Conservation (phyloP, 495 filamentous ascomycete species). For the Neurospora tetraspora region DNA sequence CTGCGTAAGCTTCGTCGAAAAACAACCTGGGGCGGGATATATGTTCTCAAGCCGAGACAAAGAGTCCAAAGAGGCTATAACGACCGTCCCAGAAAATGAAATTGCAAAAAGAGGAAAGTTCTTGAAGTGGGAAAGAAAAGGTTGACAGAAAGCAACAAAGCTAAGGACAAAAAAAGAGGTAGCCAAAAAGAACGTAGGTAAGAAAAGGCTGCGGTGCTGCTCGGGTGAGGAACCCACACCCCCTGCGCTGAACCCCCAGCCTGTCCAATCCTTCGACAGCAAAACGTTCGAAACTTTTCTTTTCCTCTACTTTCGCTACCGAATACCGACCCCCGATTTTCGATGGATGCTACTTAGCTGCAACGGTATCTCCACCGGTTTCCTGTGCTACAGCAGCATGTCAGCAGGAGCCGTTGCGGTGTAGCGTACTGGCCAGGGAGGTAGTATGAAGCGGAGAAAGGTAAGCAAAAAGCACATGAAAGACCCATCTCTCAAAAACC, state of each 20-base stretch:
- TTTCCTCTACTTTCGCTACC: neutral
- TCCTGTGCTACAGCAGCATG: neutral
- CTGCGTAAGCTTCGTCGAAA: neutral
- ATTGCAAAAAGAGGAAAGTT: neutral
- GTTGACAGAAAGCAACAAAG: neutral
- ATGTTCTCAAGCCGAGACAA: neutral
- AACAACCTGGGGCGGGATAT: neutral
- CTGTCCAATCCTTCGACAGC: neutral
- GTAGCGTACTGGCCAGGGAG: neutral
- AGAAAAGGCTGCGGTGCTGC: neutral
- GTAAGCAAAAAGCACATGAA: neutral
- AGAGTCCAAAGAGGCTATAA: neutral
- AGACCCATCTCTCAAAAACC: neutral
- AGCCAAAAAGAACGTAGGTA: neutral
- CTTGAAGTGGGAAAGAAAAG: neutral
- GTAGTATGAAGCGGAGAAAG: neutral
- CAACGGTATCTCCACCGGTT: neutral
- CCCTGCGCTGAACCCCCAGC: neutral
- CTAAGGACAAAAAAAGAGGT: neutral
- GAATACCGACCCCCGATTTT: neutral
- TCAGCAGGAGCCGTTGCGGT: neutral
- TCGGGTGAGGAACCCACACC: neutral
- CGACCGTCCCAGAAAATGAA: neutral
- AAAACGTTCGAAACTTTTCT: neutral
- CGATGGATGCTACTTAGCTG: neutral